Base-by-base conservation (phyloP, 108 stramenopile species). In the Epithemia pelagica region DNA sequence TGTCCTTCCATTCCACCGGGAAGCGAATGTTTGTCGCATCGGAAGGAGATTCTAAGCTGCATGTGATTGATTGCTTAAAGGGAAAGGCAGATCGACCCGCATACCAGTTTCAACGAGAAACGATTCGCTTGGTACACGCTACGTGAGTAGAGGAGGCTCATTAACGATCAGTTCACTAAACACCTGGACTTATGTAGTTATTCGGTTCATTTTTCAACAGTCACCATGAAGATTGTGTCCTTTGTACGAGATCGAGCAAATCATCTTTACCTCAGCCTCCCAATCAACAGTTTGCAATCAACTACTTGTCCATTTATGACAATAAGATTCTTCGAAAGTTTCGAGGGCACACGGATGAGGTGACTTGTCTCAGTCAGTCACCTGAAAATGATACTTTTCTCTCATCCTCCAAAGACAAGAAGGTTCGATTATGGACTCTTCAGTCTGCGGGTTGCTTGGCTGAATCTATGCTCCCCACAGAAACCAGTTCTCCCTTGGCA, bases 251-350 rank as follows among this genome's bases (percentile, higher is more conserved):
- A 46, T 58, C 84, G 28, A 75, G 82, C 59, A 75, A 71, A 24
- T 65, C 69, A 28, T 75, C 64, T 19, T 22, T 61, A 31, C 37
- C 21, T 15, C 25, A 56, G 54, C 68, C 33, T 37, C 57, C 55
- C 32, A 58, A 33, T 58, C 67, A 68, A 74, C 62, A 70, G 23
- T 32, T 78, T 73, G 51, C 74, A 15, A 62, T 84, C 20, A 62
- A 79, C 54, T 93, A 93, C 58, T 74, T 76, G 61, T 86, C 85
- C 27, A 32, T 88, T 15, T 75, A 88, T 51, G 92, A 93, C 52
- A 93, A 93, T 70, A 93, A 90, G 63, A 85, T 90, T 32, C 54
- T 93, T 61, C 66, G 92, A 1, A 81, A 89, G 62, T 93, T 89
- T 65, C 78, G 76, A 19, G 92, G 92, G 0, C 92, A 94, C 58